Conservation (phyloP, 805 yeast species). For the Saccharomycopsis sp. region DNA sequence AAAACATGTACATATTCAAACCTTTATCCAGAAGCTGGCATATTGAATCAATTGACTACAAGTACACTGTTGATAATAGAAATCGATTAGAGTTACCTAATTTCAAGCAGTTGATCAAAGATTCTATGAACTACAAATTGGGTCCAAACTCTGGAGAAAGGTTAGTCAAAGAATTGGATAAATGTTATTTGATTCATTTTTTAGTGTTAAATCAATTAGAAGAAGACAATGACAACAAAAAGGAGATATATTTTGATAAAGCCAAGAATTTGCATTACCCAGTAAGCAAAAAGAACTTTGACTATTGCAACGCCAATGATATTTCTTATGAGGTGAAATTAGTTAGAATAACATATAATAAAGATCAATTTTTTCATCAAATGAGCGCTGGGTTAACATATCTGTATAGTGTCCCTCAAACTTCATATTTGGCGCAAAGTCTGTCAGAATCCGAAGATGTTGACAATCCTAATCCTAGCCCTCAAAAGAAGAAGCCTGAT, state of each 20-base stretch:
- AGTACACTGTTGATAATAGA: neutral
- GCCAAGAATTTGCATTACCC: constrained; percentile 9
- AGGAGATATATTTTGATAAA: constrained; percentile 5
- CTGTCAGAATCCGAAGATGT: neutral
- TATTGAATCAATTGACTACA: neutral
- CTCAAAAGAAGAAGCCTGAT: neutral
- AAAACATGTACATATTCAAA: neutral
- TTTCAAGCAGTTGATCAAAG: neutral
- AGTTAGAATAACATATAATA: constrained; percentile 10
- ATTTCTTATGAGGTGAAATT: neutral
- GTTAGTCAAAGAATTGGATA: constrained; percentile 11
- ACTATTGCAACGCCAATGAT: neutral
- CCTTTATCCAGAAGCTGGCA: constrained; percentile 7
- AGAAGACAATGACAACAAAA: neutral
- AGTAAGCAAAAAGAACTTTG: neutral
- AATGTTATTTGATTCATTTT: constrained; percentile 10
- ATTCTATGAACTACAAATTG: neutral
- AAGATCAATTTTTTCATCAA: constrained; percentile 7
- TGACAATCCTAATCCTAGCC: neutral
- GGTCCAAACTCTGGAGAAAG: neutral
- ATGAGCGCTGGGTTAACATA: neutral
- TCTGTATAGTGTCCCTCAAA: neutral
- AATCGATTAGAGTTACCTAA: constrained; percentile 1
- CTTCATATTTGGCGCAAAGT: neutral
- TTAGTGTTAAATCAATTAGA: neutral